Evolutionary conservation across 2,329 filamentous ascomycete genomes (phyloP), one percentile per base, ranked within the genome.

Genomic region (Diplodia intermedia): DNA sequence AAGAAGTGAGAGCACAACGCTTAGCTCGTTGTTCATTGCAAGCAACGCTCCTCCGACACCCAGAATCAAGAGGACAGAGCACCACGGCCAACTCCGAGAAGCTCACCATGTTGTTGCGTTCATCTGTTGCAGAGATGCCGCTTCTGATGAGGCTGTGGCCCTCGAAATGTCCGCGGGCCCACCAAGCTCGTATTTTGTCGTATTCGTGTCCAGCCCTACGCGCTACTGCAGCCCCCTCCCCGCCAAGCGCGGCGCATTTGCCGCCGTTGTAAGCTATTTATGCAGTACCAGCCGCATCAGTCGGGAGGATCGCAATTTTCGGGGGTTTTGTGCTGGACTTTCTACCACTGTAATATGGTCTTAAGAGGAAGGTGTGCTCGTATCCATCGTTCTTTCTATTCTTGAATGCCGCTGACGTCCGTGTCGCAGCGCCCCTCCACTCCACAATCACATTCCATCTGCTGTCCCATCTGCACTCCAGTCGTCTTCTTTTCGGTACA

Each of bases 121-220:
- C 18, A n/a, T 8, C 18, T 47, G 18, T n/a, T 47, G 43, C 43
- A 47, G 20, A 47, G n/a, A 23, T 31, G 50, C 29, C 31, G 50
- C 18, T 29, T 31, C 50, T 31, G 50, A 8, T 6, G 12, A 18
- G 14, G 50, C 5, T 31, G 50, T 53, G 29, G 26, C 11, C 11
- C 20, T 23, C 20, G 26, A 26, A 26, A 4, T 4, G 26, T 26
- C 26, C 26, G 4, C 26, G 26, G 26, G 26, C 26, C 26, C 3
- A 26, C 4, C 26, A 26, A 8, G 12, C 53, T 55, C 53, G 31
- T 55, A 20, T n/a, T 33, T 1, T 11, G 3, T 20, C 53, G 53
- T 55, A 18, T 38, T 55, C 53, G 53, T 55, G 18, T 38, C n/a
- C 53, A 55, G 53, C 53, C 53, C 31, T 55, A 55, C 53, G n/a